These are phyloP conservation scores for Apiotrichum sp. DNA, from an alignment of 1,284 basidiomycete species.

Conservation along the genomic window DNA sequence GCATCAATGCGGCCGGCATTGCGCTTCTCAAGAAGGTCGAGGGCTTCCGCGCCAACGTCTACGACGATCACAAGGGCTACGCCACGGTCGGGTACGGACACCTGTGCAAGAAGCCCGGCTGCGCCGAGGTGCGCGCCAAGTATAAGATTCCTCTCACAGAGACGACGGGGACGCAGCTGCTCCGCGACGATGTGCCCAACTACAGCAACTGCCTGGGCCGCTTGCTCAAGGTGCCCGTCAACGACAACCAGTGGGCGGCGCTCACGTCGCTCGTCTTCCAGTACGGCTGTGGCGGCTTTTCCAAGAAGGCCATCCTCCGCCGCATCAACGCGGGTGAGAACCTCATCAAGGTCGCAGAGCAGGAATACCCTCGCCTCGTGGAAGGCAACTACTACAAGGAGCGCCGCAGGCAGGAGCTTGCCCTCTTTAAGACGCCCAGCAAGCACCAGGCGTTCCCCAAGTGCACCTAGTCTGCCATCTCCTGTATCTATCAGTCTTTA, in stretches of 20 bases:
- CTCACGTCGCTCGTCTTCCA: constrained; percentile 8
- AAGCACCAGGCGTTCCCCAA: neutral
- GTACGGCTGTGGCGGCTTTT: constrained; percentile 5
- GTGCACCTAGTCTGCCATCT: neutral
- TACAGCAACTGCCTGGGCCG: constrained; percentile 8
- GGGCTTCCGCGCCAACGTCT: constrained; percentile 1
- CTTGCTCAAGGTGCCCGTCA: constrained; percentile 4
- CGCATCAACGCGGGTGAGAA: constrained; percentile 11
- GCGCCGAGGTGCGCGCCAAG: constrained; percentile 1
- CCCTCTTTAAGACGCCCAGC: neutral
- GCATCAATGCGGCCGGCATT: constrained; percentile 1
- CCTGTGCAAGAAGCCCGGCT: constrained; percentile 3
- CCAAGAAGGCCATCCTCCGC: neutral
- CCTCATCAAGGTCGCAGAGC: constrained; percentile 3
- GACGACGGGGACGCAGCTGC: constrained; percentile 1
- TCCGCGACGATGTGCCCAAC: constrained; percentile 6
- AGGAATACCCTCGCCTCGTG: neutral
- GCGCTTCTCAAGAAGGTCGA: constrained; percentile 11
- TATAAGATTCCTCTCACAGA: constrained; percentile 5
- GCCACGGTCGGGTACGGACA: constrained; percentile 15
- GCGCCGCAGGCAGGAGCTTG: constrained; percentile 7
- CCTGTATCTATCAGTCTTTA: too few species aligned
- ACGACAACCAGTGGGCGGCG: constrained; percentile 14
- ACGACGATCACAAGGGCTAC: constrained; percentile 4
- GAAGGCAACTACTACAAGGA: neutral